Percentiles rank a stretch among this genome's conserved stretches.
These are phyloP conservation scores for Colletotrichum ledebouriae DNA, from an alignment of 2,329 filamentous ascomycete genomes.

Conservation along the genomic window DNA sequence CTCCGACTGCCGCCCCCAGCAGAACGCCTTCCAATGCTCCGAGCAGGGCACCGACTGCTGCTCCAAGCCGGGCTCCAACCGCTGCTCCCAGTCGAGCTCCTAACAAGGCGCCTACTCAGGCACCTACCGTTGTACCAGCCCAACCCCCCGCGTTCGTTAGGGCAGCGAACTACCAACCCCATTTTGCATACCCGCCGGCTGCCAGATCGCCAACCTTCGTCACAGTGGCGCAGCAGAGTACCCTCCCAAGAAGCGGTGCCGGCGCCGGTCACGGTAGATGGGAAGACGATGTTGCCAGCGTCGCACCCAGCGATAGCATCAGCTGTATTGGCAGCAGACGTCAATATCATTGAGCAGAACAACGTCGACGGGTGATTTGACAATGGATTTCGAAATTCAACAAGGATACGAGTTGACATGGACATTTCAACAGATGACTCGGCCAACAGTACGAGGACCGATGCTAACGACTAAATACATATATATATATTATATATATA, in stretches of 20 bases:
- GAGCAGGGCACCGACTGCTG: constrained; percentile 24
- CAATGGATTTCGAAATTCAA: too few species aligned
- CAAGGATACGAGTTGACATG: not conserved
- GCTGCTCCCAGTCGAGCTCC: constrained; percentile 21
- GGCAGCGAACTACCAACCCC: constrained; percentile 19
- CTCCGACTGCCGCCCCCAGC: constrained; percentile 22
- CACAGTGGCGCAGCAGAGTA: constrained; percentile 51
- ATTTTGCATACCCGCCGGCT: constrained; percentile 41
- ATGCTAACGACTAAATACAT: not conserved
- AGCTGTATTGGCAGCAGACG: constrained; percentile 66
- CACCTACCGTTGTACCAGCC: constrained; percentile 12
- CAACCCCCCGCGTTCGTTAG: constrained; percentile 25
- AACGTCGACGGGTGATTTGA: not conserved
- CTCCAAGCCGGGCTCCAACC: constrained; percentile 16
- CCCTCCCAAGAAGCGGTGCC: constrained; percentile 57
- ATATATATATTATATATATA: too few species aligned
- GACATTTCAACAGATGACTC: constrained; percentile 1
- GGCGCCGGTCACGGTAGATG: constrained; percentile 57
- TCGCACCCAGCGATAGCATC: constrained; percentile 73
- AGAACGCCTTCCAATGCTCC: constrained; percentile 15
- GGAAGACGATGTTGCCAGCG: constrained; percentile 65
- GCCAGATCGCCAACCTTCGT: constrained; percentile 47
- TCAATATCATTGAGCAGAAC: constrained; percentile 45
- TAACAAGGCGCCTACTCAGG: constrained; percentile 29
- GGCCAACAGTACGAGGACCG: constrained; percentile 17